phyloP scores from a whole-genome alignment of 208 protist species.

The Novymonas esmeraldas region DNA sequence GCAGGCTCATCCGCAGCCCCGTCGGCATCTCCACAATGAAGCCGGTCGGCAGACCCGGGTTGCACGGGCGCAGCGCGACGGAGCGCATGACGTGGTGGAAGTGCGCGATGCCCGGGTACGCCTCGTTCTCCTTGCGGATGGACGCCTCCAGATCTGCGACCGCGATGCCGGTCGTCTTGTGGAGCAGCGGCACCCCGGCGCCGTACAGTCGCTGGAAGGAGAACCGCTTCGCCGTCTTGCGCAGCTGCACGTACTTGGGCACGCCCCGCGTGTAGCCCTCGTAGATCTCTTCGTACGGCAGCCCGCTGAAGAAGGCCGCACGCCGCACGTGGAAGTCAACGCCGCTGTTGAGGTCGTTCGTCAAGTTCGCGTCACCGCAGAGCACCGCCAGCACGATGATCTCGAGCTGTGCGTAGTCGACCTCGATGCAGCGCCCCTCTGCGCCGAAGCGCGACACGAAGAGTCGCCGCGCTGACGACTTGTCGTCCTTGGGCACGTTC shows the following conservation, averaged over 20 bases:
- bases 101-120: slow-evolving; percentile 75
- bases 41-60: slow-evolving; percentile 80
- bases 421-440: slow-evolving; percentile 77
- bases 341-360: slow-evolving; percentile 65
- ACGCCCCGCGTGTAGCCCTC: slow-evolving; percentile 64
- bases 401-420: slow-evolving; percentile 93
- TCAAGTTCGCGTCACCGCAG: slow-evolving; percentile 68
- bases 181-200: slow-evolving; percentile 75
- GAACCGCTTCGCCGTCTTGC: slow-evolving; percentile 88
- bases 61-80: slow-evolving; percentile 78
- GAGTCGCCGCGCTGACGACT: slow-evolving; percentile 75
- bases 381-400: slow-evolving; percentile 85
- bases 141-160: slow-evolving; percentile 68
- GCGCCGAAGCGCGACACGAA: slow-evolving; percentile 85
- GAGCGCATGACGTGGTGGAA: slow-evolving; percentile 75
- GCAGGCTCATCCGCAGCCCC: slow-evolving; percentile 74
- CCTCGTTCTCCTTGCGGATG: slow-evolving; percentile 69
- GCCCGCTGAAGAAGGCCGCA: slow-evolving; percentile 82
- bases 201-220: slow-evolving; percentile 92
- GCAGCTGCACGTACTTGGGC: slow-evolving; percentile 71
- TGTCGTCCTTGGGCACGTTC: slow-evolving; percentile 90
- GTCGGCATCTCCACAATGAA: slow-evolving; percentile 88
- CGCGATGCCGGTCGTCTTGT: slow-evolving; percentile 87
- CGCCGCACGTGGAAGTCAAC: slow-evolving; percentile 91
- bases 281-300: slow-evolving; percentile 82